Conservation (phyloP, 768 basidiomycete species). For the Erythrobasidium yunnanense region DNA sequence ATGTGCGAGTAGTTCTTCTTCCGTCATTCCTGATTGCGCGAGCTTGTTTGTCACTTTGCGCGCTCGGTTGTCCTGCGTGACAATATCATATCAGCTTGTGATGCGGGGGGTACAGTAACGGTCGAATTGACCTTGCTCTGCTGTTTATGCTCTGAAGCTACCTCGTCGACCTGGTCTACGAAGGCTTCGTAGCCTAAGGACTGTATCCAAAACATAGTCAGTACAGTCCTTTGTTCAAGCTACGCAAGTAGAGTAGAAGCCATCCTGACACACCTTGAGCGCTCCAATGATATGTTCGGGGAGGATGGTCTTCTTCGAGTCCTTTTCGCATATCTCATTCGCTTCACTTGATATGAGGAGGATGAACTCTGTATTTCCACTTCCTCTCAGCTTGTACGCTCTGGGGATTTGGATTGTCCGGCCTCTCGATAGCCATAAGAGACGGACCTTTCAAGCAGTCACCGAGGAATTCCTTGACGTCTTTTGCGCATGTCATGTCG, state of each 20-base stretch:
- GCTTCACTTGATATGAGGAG: slow-evolving; percentile 94
- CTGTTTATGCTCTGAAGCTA: slow-evolving; percentile 90
- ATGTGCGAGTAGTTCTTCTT: slow-evolving; percentile 73
- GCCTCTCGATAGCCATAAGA: neutral
- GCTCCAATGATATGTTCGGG: slow-evolving; percentile 93
- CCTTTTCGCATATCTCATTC: slow-evolving; percentile 94
- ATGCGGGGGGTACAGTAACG: neutral
- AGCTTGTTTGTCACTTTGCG: slow-evolving; percentile 76
- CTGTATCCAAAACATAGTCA: slow-evolving; percentile 44
- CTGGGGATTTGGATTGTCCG: neutral
- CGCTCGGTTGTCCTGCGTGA: slow-evolving; percentile 59
- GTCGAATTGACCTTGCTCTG: slow-evolving; percentile 64
- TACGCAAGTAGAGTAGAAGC: no score
- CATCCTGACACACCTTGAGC: slow-evolving; percentile 67
- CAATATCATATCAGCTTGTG: no score
- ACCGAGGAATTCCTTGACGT: slow-evolving; percentile 90
- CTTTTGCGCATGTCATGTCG: slow-evolving; percentile 82
- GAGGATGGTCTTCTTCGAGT: slow-evolving; percentile 96
- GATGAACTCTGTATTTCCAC: slow-evolving; percentile 69
- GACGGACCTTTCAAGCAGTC: slow-evolving; percentile 92
- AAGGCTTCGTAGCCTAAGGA: slow-evolving; percentile 86
- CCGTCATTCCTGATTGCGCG: slow-evolving; percentile 74
- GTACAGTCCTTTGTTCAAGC: no score
- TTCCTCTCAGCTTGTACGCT: neutral
- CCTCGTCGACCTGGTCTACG: slow-evolving; percentile 77